These are phyloP conservation scores for Euphorbia lathyris DNA, from an alignment of 345 rosid genomes.

Conservation along the genomic window DNA sequence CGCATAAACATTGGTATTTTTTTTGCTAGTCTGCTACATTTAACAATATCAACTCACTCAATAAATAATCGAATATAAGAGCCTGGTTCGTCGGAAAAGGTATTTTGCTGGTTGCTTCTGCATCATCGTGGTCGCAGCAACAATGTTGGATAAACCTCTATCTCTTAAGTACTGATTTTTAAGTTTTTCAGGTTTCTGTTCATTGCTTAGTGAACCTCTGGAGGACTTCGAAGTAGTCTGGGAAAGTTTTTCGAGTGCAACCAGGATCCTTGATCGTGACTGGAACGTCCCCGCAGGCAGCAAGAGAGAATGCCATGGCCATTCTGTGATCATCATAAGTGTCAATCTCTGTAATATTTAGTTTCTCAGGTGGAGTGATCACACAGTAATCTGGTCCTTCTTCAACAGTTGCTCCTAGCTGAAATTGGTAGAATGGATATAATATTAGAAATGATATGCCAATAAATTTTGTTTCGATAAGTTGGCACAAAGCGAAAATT, in stretches of 20 bases:
- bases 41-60: conserved; percentile 15
- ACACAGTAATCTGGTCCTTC: conserved; percentile 95
- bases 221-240: conserved; percentile 88
- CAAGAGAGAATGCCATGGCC: conserved; percentile 99
- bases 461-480: too few relatives aligned
- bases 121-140: neutral
- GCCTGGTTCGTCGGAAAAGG: neutral
- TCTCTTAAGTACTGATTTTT: neutral
- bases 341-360: conserved; percentile 69
- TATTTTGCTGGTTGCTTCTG: neutral
- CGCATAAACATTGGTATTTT: neutral
- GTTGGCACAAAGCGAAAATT: neutral
- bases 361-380: conserved; percentile 87
- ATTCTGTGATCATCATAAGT: conserved; percentile 96
- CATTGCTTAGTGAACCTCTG: conserved; percentile 60
- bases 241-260: conserved; percentile 94
- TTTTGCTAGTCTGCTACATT: too few relatives aligned
- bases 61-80: conserved; percentile 11
- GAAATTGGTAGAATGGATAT: conserved; percentile 17
- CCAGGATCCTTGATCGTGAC: conserved; percentile 91
- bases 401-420: conserved; percentile 98
- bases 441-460: neutral
- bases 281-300: conserved; percentile 92
- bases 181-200: conserved; percentile 2
- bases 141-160: neutral